Conservation (phyloP, 2,329 filamentous ascomycete species). For the Colletotrichum caudatum region DNA sequence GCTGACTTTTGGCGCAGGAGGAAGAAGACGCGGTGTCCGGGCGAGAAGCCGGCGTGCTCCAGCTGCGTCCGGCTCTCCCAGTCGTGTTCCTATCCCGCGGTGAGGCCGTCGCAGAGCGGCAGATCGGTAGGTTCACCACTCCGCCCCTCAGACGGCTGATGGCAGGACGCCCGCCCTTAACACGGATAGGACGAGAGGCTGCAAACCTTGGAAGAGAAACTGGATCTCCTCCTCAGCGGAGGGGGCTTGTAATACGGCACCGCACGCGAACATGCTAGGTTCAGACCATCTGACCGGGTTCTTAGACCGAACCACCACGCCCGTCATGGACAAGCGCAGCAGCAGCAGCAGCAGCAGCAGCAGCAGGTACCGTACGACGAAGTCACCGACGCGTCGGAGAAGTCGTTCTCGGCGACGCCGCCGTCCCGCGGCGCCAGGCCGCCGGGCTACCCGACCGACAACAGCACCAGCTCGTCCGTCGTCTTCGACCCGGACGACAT, state of each 20-base stretch:
- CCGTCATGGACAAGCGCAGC: constrained; percentile 44
- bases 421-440: constrained; percentile 44
- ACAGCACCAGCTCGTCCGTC: constrained; percentile 41
- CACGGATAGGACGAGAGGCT: constrained; percentile 60
- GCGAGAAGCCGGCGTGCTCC: constrained; percentile 64
- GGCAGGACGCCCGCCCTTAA: constrained; percentile 7
- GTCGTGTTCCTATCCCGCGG: constrained; percentile 58
- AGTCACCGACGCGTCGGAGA: constrained; percentile 49
- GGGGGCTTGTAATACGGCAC: constrained; percentile 49
- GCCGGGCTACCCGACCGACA: constrained; percentile 43
- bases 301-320: constrained; percentile 48
- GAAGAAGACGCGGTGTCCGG: constrained; percentile 65
- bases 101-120: constrained; percentile 54
- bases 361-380: constrained; percentile 47
- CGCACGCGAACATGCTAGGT: constrained; percentile 26
- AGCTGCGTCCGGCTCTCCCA: constrained; percentile 63
- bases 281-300: constrained; percentile 48
- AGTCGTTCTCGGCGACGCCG: constrained; percentile 51
- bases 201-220: constrained; percentile 64
- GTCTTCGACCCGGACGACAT: constrained; percentile 51
- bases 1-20: constrained; percentile 49
- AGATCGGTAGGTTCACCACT: constrained; percentile 55
- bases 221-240: constrained; percentile 62
- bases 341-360: no score
- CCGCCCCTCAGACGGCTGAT: not conserved